Evolutionary conservation across 78 protist species (phyloP).

Genomic region (Trichosphaerium sp.): DNA sequence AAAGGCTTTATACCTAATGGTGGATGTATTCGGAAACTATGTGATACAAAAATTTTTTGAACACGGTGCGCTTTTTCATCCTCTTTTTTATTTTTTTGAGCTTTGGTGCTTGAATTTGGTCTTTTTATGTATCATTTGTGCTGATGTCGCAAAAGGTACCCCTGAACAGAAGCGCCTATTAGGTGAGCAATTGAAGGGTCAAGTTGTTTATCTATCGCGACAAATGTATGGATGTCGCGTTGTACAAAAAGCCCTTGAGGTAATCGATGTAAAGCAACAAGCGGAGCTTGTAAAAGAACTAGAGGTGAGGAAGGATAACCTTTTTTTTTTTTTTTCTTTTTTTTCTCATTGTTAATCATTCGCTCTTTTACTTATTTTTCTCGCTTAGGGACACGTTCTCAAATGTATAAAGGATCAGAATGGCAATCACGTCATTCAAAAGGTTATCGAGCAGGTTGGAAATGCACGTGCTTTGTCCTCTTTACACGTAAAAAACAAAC

Average conservation of each 20-base stretch:
- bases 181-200: conserved; percentile 51
- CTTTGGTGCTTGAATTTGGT: too few species aligned
- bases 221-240: conserved; percentile 98
- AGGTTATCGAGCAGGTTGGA: conserved; percentile 89
- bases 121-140: too few species aligned
- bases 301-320: neutral
- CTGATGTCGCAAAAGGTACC: conserved; percentile 6
- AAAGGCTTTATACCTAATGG: conserved; percentile 57
- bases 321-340: neutral
- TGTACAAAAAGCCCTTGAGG: conserved; percentile 77
- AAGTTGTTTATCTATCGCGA: conserved; percentile 68
- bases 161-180: conserved; percentile 52
- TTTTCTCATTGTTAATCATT: neutral
- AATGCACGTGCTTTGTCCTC: too few species aligned
- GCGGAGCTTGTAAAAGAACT: neutral
- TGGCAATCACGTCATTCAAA: conserved; percentile 99
- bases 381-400: conserved; percentile 47
- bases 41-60: conserved; percentile 98
- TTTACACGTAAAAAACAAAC: too few species aligned
- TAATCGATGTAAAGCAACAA: neutral
- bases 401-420: conserved; percentile 95
- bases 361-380: neutral
- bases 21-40: conserved; percentile 98
- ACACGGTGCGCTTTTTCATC: conserved; percentile 48
- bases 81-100: too few species aligned